Base-by-base conservation (phyloP, 352 stramenopile species). In the Sclerospora graminicola region DNA sequence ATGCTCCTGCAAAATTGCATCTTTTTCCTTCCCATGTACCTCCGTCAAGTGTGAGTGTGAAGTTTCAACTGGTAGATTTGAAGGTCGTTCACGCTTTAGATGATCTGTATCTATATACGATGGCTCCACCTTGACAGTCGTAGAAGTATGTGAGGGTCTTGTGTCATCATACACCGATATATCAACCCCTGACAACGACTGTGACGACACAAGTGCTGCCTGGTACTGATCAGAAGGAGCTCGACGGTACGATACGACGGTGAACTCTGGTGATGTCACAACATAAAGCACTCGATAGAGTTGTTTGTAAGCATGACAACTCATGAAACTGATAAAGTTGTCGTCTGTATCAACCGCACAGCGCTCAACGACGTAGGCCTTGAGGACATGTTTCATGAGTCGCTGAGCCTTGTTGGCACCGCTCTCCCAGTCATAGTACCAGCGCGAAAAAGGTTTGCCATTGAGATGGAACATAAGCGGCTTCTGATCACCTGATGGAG, bases 391-490 rank as follows among this genome's bases (percentile, higher is more conserved):
- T 38, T 81, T 76, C 39, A 70, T 84, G 29, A 84, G 69, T 38
- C 75, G 54, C 40, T 84, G 75, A 0, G 72, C 71, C 43, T 82
- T 84, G 35, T 71, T 87, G 18, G 71, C 69, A 0, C 64, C 75
- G 30, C 72, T 83, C 43, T 80, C 75, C 75, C 75, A 87, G 40
- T 83, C 66, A 45, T 84, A 87, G 43, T 82, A 87, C 75, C 75
- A 87, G 0, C 68, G 47, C 0, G 55, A 57, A 33, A 63, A 60
- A 8, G 66, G 46, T 34, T 73, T 66, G 5, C 54, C 21, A 34
- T 86, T 83, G 26, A 86, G 52, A 42, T 84, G 55, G 40, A 72
- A 86, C 14, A 77, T n/a, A 10, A 62, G 36, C 11, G 51, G 41
- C 18, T 60, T 59, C 5, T 53, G 29, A 1, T 65, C 48, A 15